phyloP scores from a whole-genome alignment of 2,329 filamentous ascomycete species.

The Neonectria ditissima region DNA sequence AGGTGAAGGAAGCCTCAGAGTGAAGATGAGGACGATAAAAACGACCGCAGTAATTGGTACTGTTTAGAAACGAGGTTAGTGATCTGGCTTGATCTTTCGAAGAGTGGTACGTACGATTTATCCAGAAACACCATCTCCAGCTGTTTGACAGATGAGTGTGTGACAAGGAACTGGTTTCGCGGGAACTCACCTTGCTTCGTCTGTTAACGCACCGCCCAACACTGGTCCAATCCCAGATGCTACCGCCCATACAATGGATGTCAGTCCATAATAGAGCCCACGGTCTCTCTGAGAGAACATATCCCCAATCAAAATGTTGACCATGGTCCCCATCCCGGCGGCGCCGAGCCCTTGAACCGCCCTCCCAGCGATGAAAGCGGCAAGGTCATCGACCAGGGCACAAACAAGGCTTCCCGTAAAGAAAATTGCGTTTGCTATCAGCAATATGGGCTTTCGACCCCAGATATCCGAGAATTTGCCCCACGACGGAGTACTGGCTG shows the following conservation, averaged over 20 bases:
- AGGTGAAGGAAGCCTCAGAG: constrained; percentile 75
- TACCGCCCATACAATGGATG: constrained; percentile 75
- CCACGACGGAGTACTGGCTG: constrained; percentile 78
- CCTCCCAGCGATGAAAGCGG: constrained; percentile 53
- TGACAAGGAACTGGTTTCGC: accelerated
- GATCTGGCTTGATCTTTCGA: constrained; percentile 43
- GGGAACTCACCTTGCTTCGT: constrained; percentile 61
- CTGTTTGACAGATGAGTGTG: constrained; percentile 15
- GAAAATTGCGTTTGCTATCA: constrained; percentile 62
- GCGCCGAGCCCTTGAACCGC: constrained; percentile 65
- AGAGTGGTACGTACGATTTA: constrained; percentile 57
- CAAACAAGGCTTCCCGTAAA: constrained; percentile 64
- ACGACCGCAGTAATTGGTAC: constrained; percentile 65
- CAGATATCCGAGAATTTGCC: constrained; percentile 71
- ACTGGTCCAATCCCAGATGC: constrained; percentile 75
- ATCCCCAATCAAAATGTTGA: constrained; percentile 66
- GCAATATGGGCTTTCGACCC: constrained; percentile 66
- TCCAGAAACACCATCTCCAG: constrained; percentile 63
- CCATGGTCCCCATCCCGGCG: constrained; percentile 63
- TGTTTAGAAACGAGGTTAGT: constrained; percentile 9
- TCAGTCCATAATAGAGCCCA: constrained; percentile 69
- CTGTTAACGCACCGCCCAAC: constrained; percentile 73
- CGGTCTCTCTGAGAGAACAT: constrained; percentile 58
- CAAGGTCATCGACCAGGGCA: constrained; percentile 59
- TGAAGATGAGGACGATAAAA: constrained; percentile 69